phyloP scores from a whole-genome alignment of 495 filamentous ascomycete species.

The Thozetella sp. region DNA sequence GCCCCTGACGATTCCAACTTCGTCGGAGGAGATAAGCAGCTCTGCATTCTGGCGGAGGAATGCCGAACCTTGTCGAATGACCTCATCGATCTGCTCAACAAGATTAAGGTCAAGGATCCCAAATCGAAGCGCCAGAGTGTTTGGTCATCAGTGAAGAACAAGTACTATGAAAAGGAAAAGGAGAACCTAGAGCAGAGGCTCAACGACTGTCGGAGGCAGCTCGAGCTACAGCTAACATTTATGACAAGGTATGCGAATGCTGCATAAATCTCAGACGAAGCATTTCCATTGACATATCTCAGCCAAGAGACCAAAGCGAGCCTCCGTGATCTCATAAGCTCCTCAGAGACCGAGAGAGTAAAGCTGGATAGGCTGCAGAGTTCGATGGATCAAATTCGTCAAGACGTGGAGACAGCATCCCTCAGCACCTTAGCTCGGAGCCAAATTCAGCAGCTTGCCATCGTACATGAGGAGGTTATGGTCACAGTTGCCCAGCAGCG shows the following conservation, averaged over 20 bases:
- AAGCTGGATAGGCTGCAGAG: conserved; percentile 1
- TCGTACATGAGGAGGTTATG: conserved; percentile 8
- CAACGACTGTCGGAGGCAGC: background rate
- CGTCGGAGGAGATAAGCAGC: conserved; percentile 20
- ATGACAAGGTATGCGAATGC: background rate
- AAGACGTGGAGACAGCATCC: background rate
- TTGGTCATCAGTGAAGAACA: background rate
- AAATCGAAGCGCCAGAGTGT: background rate
- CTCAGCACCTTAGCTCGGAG: conserved; percentile 4
- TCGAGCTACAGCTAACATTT: background rate
- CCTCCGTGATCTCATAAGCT: conserved; percentile 13
- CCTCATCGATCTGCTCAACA: background rate
- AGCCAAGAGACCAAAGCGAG: conserved; percentile 13
- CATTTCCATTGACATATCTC: conserved; percentile 8
- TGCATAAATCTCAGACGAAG: background rate
- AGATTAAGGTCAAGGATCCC: background rate
- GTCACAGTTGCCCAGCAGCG: background rate
- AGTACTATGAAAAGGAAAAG: background rate
- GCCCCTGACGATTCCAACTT: conserved; percentile 2
- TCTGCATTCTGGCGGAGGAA: conserved; percentile 4
- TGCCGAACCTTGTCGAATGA: background rate
- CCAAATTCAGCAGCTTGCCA: conserved; percentile 9
- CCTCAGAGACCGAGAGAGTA: conserved; percentile 22
- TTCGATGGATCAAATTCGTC: background rate
- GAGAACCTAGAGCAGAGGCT: background rate